Evolutionary conservation across 495 filamentous ascomycete genomes (phyloP), one percentile per base, ranked within the genome.

Genomic region (Penicillium bialowiezense): DNA sequence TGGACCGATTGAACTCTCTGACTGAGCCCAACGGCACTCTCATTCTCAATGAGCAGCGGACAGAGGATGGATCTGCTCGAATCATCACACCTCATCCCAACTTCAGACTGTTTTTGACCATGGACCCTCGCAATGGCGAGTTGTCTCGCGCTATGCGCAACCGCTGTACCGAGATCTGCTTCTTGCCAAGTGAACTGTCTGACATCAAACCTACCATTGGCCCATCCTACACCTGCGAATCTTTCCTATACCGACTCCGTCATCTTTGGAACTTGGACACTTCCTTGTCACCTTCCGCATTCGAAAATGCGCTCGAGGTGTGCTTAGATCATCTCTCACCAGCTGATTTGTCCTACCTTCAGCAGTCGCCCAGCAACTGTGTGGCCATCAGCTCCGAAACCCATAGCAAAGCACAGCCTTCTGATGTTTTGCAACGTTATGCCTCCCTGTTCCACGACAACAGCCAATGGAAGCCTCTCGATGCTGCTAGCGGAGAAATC

Each of bases 71-170:
- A 13, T 86, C 88, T 51, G 85, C 91, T 29, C 81, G 86, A 46
- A 68, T 93, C 20, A 80, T 99, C 34, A 79, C 70, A 42, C 90
- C 92, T 3, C 91, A 97, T 73, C 80, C 87, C 0, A 81, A 88
- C 38, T 99, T 97, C 66, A 80, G 95, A 45, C 76, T 99, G 9
- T 97, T 99, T 68, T 67, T 99, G 54, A 97, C 91, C 3, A 88
- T 96, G 75, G 92, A 99, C 65, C 85, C 95, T 36, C 84, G 84
- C 19, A 86, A 96, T 67, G 95, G 95, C 8, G 95, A 99, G 62
- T 76, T 99, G 19, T 97, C 95, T 7, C 79, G 92, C 47, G 95
- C 95, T 3, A 97, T 99, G 95, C 79, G 95, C 44, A 99, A 99
- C 65, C 80, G 95, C 60, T 88, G 90, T 47, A 76, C 96, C 41